Evolutionary conservation across 352 stramenopile species (phyloP), one percentile per base, ranked within the genome.

Genomic region (Globisporangium abappressorium): DNA sequence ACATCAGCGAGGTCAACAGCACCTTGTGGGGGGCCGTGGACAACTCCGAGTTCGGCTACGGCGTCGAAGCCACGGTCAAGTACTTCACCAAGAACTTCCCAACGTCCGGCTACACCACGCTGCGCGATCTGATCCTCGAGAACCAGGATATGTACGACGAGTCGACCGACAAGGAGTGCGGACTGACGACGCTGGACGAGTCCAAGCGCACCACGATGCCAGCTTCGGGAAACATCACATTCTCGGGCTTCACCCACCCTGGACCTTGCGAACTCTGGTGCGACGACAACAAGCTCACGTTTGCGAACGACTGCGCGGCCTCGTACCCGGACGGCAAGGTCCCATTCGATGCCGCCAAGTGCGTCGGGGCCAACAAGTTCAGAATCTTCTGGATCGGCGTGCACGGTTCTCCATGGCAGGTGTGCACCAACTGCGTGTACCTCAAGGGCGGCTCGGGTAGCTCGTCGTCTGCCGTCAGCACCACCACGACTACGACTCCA

Each of bases 201-300:
- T 22, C 51, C 60, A 79, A 79, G 70, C 68, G 57, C 65, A 38
- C 49, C 5, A 76, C 77, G 41, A 69, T 88, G 60, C 78, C 80
- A 5, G 22, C 62, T 8, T 66, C 77, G 14, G 66, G 62, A 2
- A 60, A 78, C 57, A 63, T 90, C 46, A 80, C 70, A 59, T 85
- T 78, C 72, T 74, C 78, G 14, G 80, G 78, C 0, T 90, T 90
- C 65, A 80, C 78, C 0, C 83, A 91, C 65, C 66, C 76, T 0
- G 81, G 83, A 2, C 78, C 76, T n/a, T 91, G 83, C 47, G 83
- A 91, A 54, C 70, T 86, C 51, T 90, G 81, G 80, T 89, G 80
- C 54, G 79, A 82, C 59, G 71, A 86, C 62, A 81, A 68, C 64
- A 83, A 82, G 62, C 66, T 91, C 38, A 58, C 79, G 38, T 85